These are phyloP conservation scores for Chondrus crispus DNA, from an alignment of 23 red algal genomes.

Conservation along the genomic window DNA sequence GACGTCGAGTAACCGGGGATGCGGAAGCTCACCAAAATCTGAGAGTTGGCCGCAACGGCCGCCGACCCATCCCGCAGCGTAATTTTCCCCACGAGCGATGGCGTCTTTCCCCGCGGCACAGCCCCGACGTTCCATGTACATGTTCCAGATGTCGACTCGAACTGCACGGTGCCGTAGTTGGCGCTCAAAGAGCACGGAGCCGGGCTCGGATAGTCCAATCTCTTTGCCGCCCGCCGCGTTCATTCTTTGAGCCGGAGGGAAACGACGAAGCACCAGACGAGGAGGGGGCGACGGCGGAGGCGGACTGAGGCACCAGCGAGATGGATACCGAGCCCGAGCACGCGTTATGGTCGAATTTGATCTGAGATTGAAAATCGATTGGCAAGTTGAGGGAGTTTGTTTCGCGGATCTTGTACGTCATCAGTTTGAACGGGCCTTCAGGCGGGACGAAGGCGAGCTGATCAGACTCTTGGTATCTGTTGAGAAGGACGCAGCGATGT, in stretches of 20 bases:
- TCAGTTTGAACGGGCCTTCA: slow-evolving; percentile 76
- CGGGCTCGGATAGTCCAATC: slow-evolving; percentile 32
- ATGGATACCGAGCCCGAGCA: slow-evolving; percentile 51
- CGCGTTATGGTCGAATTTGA: slow-evolving; percentile 39
- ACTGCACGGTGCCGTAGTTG: slow-evolving; percentile 60
- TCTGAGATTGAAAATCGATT: slow-evolving; percentile 48
- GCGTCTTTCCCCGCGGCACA: slow-evolving; percentile 38
- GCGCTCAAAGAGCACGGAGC: slow-evolving; percentile 52
- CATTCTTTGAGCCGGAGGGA: slow-evolving; percentile 47
- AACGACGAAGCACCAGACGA: background rate
- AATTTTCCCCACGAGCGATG: slow-evolving; percentile 50
- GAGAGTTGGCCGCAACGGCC: slow-evolving; percentile 20
- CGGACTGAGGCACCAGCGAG: slow-evolving; percentile 40
- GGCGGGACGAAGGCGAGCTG: slow-evolving; percentile 82
- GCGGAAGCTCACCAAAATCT: slow-evolving; percentile 48
- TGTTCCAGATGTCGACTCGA: slow-evolving; percentile 32
- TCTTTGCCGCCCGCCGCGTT: slow-evolving; percentile 52
- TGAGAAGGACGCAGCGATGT: slow-evolving; percentile 74
- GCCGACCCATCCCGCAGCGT: background rate
- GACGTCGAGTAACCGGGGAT: slow-evolving; percentile 55
- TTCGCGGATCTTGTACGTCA: slow-evolving; percentile 63
- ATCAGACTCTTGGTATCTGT: slow-evolving; percentile 39
- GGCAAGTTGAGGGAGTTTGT: slow-evolving; percentile 44
- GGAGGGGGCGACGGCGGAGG: background rate
- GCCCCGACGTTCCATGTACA: slow-evolving; percentile 54